Conservation (phyloP, 257 asterid species). For the Cynanchum wilfordii region DNA sequence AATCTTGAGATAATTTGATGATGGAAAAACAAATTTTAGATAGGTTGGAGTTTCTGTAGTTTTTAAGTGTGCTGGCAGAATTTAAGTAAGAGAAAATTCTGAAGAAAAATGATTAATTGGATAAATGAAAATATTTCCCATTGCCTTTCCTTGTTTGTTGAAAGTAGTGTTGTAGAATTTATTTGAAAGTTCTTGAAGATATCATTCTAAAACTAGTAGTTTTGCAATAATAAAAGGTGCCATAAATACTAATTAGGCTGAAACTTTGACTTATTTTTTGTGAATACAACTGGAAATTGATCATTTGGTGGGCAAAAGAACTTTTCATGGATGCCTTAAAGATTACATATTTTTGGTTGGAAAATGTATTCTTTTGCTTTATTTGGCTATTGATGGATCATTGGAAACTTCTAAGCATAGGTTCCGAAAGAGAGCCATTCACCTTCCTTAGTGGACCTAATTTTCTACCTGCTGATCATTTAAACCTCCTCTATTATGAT, state of each 20-base stretch:
- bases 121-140: background rate
- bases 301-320: background rate
- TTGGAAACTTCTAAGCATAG: background rate
- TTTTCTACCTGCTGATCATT: background rate
- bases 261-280: background rate
- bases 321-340: too few relatives aligned
- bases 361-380: background rate
- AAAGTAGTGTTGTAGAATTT: background rate
- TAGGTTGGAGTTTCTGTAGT: background rate
- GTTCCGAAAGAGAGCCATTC: background rate
- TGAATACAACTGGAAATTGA: background rate
- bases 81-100: background rate
- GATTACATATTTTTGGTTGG: background rate
- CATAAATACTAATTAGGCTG: too few relatives aligned
- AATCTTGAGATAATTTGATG: background rate
- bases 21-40: too few relatives aligned
- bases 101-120: background rate
- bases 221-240: background rate
- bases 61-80: background rate
- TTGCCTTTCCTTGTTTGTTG: background rate
- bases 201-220: background rate
- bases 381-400: conserved; percentile 6
- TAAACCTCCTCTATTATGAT: background rate
- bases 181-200: background rate
- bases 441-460: background rate